Evolutionary conservation across 2,329 filamentous ascomycete genomes (phyloP).

Genomic region (Ceratocystis variospora): DNA sequence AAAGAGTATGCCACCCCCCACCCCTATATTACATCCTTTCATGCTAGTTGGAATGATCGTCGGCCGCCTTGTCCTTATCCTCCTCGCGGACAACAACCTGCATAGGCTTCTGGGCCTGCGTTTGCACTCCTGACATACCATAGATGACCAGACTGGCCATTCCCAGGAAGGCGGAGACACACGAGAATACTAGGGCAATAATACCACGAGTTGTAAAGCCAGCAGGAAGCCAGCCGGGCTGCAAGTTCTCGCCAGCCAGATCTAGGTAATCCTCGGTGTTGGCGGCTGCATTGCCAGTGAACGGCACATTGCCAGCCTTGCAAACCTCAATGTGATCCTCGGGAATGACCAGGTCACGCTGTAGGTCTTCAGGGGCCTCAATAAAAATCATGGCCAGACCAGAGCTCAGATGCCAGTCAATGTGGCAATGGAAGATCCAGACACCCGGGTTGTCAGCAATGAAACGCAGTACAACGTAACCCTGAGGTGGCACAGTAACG

Average conservation of each 20-base stretch:
- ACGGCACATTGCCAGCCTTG: conserved; percentile 30
- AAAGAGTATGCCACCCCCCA: neutral
- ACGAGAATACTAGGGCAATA: conserved; percentile 61
- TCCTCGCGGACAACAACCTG: conserved; percentile 5
- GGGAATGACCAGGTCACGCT: conserved; percentile 42
- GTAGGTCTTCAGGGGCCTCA: conserved; percentile 29
- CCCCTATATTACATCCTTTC: neutral
- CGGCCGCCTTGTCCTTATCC: neutral
- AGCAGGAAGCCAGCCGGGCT: conserved; percentile 44
- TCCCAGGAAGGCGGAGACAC: conserved; percentile 53
- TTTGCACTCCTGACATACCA: conserved; percentile 12
- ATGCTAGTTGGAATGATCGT: neutral
- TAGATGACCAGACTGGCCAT: conserved; percentile 28
- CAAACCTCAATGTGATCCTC: conserved; percentile 32
- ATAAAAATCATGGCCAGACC: conserved; percentile 30
- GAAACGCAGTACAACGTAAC: conserved; percentile 36
- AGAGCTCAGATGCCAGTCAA: conserved; percentile 39
- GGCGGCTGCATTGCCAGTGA: conserved; percentile 45
- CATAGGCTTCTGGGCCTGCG: neutral
- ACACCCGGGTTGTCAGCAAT: conserved; percentile 34
- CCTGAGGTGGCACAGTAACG: conserved; percentile 32
- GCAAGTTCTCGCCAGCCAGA: conserved; percentile 34
- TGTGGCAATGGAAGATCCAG: conserved; percentile 35
- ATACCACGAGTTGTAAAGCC: conserved; percentile 62
- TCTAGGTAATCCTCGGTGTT: conserved; percentile 41